Evolutionary conservation across 108 stramenopile genomes (phyloP).

Genomic region (Cyclostephanos invisitatus): DNA sequence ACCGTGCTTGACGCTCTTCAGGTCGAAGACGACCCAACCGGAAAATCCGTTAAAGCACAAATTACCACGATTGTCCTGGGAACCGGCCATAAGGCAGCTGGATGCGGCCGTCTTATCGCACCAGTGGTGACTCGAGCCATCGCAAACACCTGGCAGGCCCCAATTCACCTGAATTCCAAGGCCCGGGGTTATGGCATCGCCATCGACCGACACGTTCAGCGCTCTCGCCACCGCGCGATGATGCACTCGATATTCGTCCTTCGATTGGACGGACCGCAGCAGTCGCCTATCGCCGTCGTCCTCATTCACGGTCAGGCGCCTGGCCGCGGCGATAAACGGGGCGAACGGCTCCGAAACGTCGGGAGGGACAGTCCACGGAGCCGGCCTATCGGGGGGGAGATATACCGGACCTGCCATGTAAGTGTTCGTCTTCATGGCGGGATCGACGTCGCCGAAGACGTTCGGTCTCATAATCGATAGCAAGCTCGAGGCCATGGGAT

Average conservation of each 20-base stretch:
- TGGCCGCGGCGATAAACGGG: neutral
- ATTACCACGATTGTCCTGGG: constrained; percentile 38
- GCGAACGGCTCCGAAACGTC: neutral
- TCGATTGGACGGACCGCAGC: neutral
- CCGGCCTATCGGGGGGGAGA: constrained; percentile 6
- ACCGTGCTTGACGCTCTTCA: constrained; percentile 37
- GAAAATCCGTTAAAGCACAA: constrained; percentile 35
- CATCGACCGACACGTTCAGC: neutral
- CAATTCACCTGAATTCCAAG: constrained; percentile 37
- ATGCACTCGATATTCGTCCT: neutral
- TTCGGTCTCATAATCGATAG: constrained; percentile 35
- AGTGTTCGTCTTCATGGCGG: constrained; percentile 8
- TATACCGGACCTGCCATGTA: constrained; percentile 24
- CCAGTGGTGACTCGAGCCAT: constrained; percentile 38
- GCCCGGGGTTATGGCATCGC: constrained; percentile 25
- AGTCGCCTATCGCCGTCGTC: neutral
- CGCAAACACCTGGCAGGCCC: constrained; percentile 30
- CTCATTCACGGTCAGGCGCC: neutral
- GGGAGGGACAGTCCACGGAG: constrained; percentile 14
- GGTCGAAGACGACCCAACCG: constrained; percentile 43
- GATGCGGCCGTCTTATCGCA: constrained; percentile 17
- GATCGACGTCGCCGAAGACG: constrained; percentile 34
- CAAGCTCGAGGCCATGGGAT: constrained; percentile 36
- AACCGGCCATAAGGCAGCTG: constrained; percentile 16
- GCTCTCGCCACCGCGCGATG: neutral